Evolutionary conservation across 805 yeast species (phyloP), one percentile per base, ranked within the genome.

Genomic region (Yamadazyma paraphyllophila): DNA sequence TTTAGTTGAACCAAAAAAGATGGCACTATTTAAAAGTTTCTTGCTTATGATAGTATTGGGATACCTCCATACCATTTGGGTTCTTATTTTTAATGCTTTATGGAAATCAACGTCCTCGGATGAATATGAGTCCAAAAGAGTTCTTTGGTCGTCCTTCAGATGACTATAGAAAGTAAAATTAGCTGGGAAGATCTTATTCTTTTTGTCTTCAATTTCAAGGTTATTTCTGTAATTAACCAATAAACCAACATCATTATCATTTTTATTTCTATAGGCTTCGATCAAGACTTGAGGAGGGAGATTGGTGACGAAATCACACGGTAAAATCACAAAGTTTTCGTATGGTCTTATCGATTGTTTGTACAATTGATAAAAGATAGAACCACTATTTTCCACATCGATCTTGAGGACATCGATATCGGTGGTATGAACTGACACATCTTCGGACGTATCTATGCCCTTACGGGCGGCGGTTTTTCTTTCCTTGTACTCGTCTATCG

Each of bases 231-330:
- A 91, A 61, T 81, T 81, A n/a, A 88, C 80, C 31, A 86, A 74
- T 67, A 89, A 73, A 7, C 95, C 94, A 38, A 86, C 64, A 51
- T 87, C 88, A 25, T 72, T 67, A 34, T 78, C 84, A 16, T 78
- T 80, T 56, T 83, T 81, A 53, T 83, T 83, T 57, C 97, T 74
- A 62, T 83, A 91, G 41, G 85, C 86, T 59, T 92, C 96, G 37
- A 90, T 81, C 27, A 94, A 74, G 14, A 85, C 84, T 57, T 88
- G 92, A 9, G 98, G 96, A 3, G 96, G 96, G 32, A 92, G 71
- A 60, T 91, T 92, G 2, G 98, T 90, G 44, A 95, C 74, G 61
- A 94, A 88, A 63, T 95, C 99, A 68, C 97, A 92, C 7, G 98
- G 97, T 45, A 94, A 67, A 27, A 94, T 65, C n/a, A 90, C 88